Evolutionary conservation across 2,329 filamentous ascomycete genomes (phyloP), one percentile per base, ranked within the genome.

Genomic region (Calycina herbarum): DNA sequence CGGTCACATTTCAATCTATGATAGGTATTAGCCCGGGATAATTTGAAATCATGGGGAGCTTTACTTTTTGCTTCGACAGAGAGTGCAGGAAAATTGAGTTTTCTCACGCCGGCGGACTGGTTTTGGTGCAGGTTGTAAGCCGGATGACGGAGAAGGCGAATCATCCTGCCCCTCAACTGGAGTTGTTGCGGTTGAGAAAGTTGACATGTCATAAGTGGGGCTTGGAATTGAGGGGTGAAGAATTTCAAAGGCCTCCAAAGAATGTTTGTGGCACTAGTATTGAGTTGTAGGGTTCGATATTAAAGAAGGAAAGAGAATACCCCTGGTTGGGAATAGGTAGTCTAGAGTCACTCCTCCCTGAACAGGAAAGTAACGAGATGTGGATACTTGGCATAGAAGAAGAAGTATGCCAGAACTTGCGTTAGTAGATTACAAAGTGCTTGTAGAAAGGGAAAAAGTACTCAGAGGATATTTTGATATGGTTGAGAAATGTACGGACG

Each of bases 1-100:
- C 84, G 81, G 71, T 86, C 82, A 73, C 83, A 86, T 67, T 85
- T 85, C 42, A 69, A 51, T 60, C 66, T 68, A 29, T 62, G 13
- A 27, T 24, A 8, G 31, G 7, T 13, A 24, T 61, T 61, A 33
- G 42, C 24, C 29, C 3, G 6, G 42, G 13, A n/a, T 1, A 51
- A 31, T 7, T 48, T 10, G 7, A 20, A 54, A 2, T 2, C 1
- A 54, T n/a, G n/a, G 27, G 38, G 24, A 15, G 17, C 10, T n/a
- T 27, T 54, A 61, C 66, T 68, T 68, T 48, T 64, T 63, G n/a
- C 42, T 40, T 38, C 66, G 58, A 40, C 66, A 68, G 15, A 61
- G 33, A 6, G 33, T 68, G 42, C 66, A 68, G n/a, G 66, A 68
- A 6, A 68, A 33, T 40, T 66, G 64, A 20, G 59, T 42, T 45